A percentile compares a stretch with the other conserved stretches of the same genome.
phyloP scores from a whole-genome alignment of 495 filamentous ascomycete genomes.

The Penicillium egyptiacum region DNA sequence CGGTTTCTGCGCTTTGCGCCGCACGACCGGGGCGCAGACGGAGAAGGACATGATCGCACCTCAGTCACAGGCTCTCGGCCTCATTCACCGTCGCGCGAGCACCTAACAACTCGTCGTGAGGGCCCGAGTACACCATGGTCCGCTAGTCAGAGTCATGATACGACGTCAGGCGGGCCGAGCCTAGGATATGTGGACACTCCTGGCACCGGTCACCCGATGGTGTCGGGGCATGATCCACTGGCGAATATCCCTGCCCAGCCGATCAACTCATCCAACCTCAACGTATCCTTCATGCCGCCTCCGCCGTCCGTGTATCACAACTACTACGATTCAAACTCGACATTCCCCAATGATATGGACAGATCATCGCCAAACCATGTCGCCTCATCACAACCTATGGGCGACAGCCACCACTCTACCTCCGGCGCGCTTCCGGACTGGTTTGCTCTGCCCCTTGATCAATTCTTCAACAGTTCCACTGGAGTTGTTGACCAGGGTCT shows the following conservation, averaged over 20 bases:
- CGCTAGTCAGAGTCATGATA: slow-evolving; percentile 23
- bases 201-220: slow-evolving; percentile 28
- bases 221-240: slow-evolving; percentile 43
- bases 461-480: slow-evolving; percentile 53
- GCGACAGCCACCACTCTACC: slow-evolving; percentile 30
- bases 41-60: slow-evolving; percentile 40
- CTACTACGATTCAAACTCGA: slow-evolving; percentile 45
- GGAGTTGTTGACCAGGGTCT: slow-evolving; percentile 51
- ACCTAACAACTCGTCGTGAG: slow-evolving; percentile 31
- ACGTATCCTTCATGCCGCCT: slow-evolving; percentile 52
- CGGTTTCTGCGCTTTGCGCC: slow-evolving; percentile 65
- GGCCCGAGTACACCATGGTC: slow-evolving; percentile 37
- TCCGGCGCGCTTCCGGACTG: slow-evolving; percentile 44
- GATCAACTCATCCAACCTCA: slow-evolving; percentile 50
- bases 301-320: slow-evolving; percentile 50
- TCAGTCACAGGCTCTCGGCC: slow-evolving; percentile 38
- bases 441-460: slow-evolving; percentile 49
- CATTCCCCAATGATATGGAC: slow-evolving; percentile 35
- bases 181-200: slow-evolving; percentile 38
- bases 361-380: slow-evolving; percentile 29
- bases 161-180: slow-evolving; percentile 24
- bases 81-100: slow-evolving; percentile 42
- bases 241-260: slow-evolving; percentile 48
- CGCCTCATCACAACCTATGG: slow-evolving; percentile 33
- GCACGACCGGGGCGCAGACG: slow-evolving; percentile 43